Evolutionary conservation across 352 stramenopile species (phyloP).

Genomic region (Phytophthora pistaciae): DNA sequence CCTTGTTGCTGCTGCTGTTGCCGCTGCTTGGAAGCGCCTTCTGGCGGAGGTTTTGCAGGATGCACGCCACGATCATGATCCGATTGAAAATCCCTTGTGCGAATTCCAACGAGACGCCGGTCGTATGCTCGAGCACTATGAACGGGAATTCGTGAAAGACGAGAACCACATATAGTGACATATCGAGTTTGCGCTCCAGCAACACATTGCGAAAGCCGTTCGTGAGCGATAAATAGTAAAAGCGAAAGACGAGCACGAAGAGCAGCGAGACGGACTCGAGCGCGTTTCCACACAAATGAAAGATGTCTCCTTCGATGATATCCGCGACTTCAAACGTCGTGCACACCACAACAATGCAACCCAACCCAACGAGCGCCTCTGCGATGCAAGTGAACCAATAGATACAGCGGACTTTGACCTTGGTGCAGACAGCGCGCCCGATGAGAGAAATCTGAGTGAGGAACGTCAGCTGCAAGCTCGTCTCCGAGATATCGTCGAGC

Average conservation of each 20-base stretch:
- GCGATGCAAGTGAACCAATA: background rate
- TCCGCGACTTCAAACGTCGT: background rate
- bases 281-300: background rate
- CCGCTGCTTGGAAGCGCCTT: background rate
- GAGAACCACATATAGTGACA: background rate
- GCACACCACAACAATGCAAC: background rate
- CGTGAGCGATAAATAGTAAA: background rate
- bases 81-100: background rate
- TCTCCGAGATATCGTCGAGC: background rate
- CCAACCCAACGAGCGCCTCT: background rate
- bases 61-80: background rate
- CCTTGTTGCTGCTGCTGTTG: background rate
- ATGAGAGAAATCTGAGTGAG: background rate
- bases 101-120: background rate
- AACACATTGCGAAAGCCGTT: background rate
- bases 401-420: background rate
- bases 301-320: background rate
- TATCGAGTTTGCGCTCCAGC: background rate
- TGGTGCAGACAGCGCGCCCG: background rate
- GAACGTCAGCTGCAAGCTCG: slow-evolving; percentile 2
- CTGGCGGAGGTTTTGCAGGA: background rate
- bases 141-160: background rate
- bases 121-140: background rate
- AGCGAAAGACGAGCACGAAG: background rate
- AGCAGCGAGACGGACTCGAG: background rate